Evolutionary conservation across 2,329 filamentous ascomycete genomes (phyloP).

Genomic region (Coniochaeta prunicola): DNA sequence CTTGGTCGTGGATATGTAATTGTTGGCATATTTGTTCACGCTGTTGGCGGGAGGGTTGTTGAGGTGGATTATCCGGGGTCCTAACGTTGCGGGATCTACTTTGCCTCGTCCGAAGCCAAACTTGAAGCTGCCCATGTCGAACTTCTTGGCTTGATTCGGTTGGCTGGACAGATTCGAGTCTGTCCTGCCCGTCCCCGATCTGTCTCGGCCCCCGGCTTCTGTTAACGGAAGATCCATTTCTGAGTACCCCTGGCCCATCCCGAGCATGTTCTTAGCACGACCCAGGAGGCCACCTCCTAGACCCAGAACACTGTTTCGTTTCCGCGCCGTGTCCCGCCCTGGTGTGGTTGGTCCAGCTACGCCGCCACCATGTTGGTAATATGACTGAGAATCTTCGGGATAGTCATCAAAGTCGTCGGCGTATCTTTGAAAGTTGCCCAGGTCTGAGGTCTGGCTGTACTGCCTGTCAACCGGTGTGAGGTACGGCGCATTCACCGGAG

Average conservation of each 20-base stretch:
- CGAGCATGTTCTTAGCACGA: conserved; percentile 81
- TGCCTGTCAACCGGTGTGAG: conserved; percentile 32
- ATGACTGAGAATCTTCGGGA: conserved; percentile 68
- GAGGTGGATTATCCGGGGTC: conserved; percentile 86
- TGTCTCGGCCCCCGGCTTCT: conserved; percentile 48
- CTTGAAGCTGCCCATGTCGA: conserved; percentile 73
- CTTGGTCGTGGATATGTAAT: conserved; percentile 95
- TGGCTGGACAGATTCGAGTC: conserved; percentile 20
- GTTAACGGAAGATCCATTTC: conserved; percentile 98
- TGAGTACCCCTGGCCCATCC: conserved; percentile 82
- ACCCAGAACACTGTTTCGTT: conserved; percentile 82
- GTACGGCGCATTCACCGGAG: conserved; percentile 34
- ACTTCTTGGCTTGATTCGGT: conserved; percentile 42
- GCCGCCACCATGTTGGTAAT: conserved; percentile 70
- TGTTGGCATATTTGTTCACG: conserved; percentile 85
- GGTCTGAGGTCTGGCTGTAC: conserved; percentile 69
- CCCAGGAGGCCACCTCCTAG: conserved; percentile 84
- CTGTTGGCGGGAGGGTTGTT: conserved; percentile 95
- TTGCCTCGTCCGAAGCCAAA: conserved; percentile 84
- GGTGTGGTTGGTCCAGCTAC: conserved; percentile 34
- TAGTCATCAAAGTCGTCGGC: conserved; percentile 82
- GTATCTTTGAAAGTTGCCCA: conserved; percentile 87
- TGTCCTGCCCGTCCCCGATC: conserved; percentile 32
- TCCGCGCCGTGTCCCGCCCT: conserved; percentile 52
- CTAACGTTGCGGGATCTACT: conserved; percentile 81